Evolutionary conservation across 2,329 filamentous ascomycete genomes (phyloP).

Genomic region (Fusarium papillatum): DNA sequence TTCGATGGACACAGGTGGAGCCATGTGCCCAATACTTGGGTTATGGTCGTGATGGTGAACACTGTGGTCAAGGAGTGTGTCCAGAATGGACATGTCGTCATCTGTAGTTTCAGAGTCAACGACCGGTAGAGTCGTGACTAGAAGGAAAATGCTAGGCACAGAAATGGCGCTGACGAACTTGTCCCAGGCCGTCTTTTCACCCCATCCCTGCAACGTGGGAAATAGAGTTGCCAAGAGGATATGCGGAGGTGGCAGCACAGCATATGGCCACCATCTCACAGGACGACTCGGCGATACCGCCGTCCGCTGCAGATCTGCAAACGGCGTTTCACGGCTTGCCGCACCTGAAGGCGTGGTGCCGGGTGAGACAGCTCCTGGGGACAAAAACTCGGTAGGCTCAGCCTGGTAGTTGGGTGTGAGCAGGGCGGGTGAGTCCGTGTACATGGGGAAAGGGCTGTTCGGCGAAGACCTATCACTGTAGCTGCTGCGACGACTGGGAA

Average conservation of each 20-base stretch:
- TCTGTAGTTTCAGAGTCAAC: constrained; percentile 79
- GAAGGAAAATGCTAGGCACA: constrained; percentile 89
- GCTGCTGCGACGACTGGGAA: constrained; percentile 59
- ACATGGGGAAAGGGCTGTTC: constrained; percentile 77
- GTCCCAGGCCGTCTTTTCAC: constrained; percentile 86
- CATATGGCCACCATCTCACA: constrained; percentile 87
- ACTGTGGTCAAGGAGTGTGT: constrained; percentile 46
- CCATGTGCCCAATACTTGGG: constrained; percentile 45
- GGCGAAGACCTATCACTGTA: constrained; percentile 62
- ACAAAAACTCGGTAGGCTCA: constrained; percentile 68
- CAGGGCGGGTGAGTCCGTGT: constrained; percentile 69
- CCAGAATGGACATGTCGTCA: constrained; percentile 42
- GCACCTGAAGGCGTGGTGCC: constrained; percentile 58
- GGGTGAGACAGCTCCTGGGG: constrained; percentile 52
- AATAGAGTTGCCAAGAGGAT: constrained; percentile 83
- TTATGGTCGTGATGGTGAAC: constrained; percentile 45
- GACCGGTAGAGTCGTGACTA: constrained; percentile 92
- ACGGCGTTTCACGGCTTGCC: constrained; percentile 60
- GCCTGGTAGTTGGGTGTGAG: constrained; percentile 56
- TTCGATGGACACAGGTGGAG: constrained; percentile 53
- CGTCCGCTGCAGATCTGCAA: constrained; percentile 57
- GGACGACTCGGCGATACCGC: constrained; percentile 56
- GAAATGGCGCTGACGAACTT: constrained; percentile 86
- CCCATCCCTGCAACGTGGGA: constrained; percentile 88
- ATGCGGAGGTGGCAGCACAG: constrained; percentile 78